Evolutionary conservation across 768 basidiomycete genomes (phyloP), one percentile per base, ranked within the genome.

Genomic region (Trametes cubensis): DNA sequence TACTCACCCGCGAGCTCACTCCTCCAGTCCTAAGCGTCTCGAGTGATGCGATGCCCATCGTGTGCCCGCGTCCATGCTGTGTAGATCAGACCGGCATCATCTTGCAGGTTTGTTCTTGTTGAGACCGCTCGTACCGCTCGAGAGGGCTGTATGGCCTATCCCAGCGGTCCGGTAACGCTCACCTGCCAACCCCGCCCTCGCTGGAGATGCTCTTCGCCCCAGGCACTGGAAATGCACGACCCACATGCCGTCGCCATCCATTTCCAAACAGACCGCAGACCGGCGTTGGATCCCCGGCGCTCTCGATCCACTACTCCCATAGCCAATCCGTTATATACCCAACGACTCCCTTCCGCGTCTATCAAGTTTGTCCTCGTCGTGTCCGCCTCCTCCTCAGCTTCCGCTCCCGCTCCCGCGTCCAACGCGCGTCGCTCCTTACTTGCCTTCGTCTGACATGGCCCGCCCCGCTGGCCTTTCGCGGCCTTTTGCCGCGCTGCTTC

Each of bases 351-450:
- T 42, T 14, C 45, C 5, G 11, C 14, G 25, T 40, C 30, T 6
- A 20, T 45, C 52, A 45, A 42, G 41, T 34, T 48, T 39, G 25
- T 23, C 56, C 45, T 44, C 60, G 14, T 38, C 30, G 45, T 57
- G 17, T 51, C 54, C 59, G 61, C 52, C 44, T 53, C 46, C 47
- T 17, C 51, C 28, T 40, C 5, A 34, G 34, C 28, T 48, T 26
- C 55, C 44, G 40, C 46, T 40, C 54, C 55, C 44, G 40, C 46
- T 40, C 54, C 63, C 30, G 57, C 49, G 53, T 45, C 17, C 38
- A 13, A 28, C 55, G 58, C 62, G 54, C 58, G 61, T 57, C 57
- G 26, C 59, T 66, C 59, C 26, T 56, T 59, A 54, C 58, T 20
- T 63, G 42, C 44, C 2, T n/a, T 13, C 52, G 28, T 47, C 56